Evolutionary conservation across 768 basidiomycete genomes (phyloP), one percentile per base, ranked within the genome.

Genomic region (Arthromyces matolae): DNA sequence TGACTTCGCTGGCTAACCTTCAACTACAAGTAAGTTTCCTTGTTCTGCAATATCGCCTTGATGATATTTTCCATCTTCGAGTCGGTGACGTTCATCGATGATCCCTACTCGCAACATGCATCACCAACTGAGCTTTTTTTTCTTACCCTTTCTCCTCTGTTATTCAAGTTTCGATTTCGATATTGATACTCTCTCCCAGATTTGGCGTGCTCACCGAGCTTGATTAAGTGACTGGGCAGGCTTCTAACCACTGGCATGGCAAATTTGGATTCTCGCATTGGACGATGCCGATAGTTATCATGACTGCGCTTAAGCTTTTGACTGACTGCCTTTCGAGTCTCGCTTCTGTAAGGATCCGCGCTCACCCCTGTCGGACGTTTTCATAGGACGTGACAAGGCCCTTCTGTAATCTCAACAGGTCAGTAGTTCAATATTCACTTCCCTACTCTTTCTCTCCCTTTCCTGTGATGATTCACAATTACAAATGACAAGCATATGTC

Each of bases 51-150:
- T 29, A 16, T 63, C 60, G 66, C 62, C 6, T 65, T 77, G 83
- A 85, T 80, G 84, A 86, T 82, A 76, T 55, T 66, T 72, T 81
- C 81, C 81, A 82, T 81, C 64, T 66, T 68, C 80, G 83, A 84
- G 83, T 72, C 64, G 83, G 83, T 80, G 84, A 86, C 67, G 72
- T 65, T 76, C 65, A 64, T 68, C 71, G 69, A 79, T 84, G 83
- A 84, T 74, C 84, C 84, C 64, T 65, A 67, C 83, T 86, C 83
- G 72, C 62, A 81, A 84, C 84, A 86, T 86, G 84, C 84, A 87
- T 77, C 76, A 79, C 76, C 76, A 79, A 72, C 74, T 77, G 74
- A 76, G 64, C 67, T 55, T 63, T 61, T 60, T 45, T 37, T 51
- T 51, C 48, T 50, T 49, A 47, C 42, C 38, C 48, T 44, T 42